These are phyloP conservation scores for Cicer pinnatifidum DNA, from an alignment of 306 rosid genomes.

Conservation along the genomic window DNA sequence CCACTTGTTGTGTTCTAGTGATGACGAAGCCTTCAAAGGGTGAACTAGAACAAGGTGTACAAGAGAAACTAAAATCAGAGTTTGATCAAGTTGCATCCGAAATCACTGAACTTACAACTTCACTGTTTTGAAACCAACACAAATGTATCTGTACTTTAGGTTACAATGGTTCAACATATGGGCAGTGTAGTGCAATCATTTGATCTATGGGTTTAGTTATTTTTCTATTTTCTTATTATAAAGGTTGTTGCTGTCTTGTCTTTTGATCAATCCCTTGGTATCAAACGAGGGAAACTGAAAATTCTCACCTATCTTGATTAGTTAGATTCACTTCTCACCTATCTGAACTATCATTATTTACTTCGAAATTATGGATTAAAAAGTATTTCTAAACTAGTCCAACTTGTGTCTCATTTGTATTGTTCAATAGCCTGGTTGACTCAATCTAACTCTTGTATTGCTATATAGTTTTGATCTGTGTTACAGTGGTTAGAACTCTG, in stretches of 20 bases:
- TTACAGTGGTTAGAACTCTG: too few species aligned
- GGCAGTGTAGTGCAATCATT: slow-evolving; percentile 26
- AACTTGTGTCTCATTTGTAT: too few species aligned
- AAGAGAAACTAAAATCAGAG: slow-evolving; percentile 74
- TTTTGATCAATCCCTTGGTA: neutral
- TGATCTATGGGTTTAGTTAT: slow-evolving; percentile 34
- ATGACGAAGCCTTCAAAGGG: slow-evolving; percentile 84
- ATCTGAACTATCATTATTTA: too few species aligned
- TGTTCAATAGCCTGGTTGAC: too few species aligned
- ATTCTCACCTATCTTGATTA: too few species aligned
- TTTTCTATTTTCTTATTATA: slow-evolving; percentile 1
- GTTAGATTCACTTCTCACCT: too few species aligned
- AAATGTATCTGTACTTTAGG: slow-evolving; percentile 23
- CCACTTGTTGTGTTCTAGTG: slow-evolving; percentile 92
- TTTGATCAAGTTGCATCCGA: slow-evolving; percentile 70
- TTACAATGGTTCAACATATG: slow-evolving; percentile 31
- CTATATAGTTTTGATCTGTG: too few species aligned
- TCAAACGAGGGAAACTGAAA: too few species aligned
- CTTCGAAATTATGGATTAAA: too few species aligned
- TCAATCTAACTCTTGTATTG: too few species aligned
- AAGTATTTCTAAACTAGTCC: too few species aligned
- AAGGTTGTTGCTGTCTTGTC: neutral
- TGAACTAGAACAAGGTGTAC: slow-evolving; percentile 64
- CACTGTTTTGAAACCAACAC: slow-evolving; percentile 64
- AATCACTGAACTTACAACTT: slow-evolving; percentile 57